Conservation (phyloP, 2,329 filamentous ascomycete genomes). For the Cladosporium sp. region DNA sequence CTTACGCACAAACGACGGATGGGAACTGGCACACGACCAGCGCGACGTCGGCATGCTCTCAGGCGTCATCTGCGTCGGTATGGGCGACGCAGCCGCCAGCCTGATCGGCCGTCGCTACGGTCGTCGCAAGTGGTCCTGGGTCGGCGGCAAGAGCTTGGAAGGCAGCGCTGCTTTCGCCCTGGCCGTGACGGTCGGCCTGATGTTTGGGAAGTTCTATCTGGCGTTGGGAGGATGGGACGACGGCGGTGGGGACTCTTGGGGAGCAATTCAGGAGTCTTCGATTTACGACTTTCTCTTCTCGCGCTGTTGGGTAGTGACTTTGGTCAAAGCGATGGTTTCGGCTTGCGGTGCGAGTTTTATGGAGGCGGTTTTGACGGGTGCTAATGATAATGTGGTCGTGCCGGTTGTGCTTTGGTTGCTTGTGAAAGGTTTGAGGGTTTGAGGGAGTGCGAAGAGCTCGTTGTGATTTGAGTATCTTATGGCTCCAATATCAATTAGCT, state of each 20-base stretch:
- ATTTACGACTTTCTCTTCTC: background rate
- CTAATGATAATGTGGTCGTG: conserved; percentile 97
- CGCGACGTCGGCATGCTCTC: conserved; percentile 86
- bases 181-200: conserved; percentile 73
- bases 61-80: conserved; percentile 88
- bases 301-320: conserved; percentile 24
- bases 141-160: conserved; percentile 92
- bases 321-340: conserved; percentile 64
- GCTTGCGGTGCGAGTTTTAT: conserved; percentile 81
- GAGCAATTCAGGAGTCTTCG: background rate
- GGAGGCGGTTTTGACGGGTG: conserved; percentile 91
- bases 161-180: conserved; percentile 75
- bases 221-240: conserved; percentile 65
- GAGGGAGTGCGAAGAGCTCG: no score
- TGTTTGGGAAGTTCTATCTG: conserved; percentile 70
- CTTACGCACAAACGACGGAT: conserved; percentile 55
- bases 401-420: conserved; percentile 90
- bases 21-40: conserved; percentile 58
- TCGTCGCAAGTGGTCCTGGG: conserved; percentile 90
- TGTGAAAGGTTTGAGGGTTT: conserved; percentile 68
- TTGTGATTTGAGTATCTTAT: background rate
- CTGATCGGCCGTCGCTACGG: conserved; percentile 85
- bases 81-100: conserved; percentile 91
- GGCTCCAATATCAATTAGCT: no score
- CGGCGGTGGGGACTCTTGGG: conserved; percentile 9